phyloP scores from a whole-genome alignment of 129 eudicot genomes.

The Flaveria linearis region DNA sequence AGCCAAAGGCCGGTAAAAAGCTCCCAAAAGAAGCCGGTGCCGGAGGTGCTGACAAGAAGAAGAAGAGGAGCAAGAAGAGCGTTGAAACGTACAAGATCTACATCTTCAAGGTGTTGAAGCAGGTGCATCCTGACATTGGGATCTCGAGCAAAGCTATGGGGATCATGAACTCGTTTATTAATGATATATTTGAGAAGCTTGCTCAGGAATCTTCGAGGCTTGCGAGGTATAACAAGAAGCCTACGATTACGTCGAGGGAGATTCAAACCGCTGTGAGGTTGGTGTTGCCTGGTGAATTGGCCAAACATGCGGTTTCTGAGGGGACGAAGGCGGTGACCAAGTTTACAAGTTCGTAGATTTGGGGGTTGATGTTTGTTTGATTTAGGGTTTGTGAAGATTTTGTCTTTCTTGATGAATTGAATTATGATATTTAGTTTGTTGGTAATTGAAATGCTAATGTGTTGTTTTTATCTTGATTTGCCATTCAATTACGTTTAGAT shows the following conservation, averaged over 20 bases:
- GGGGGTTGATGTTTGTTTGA: slow-evolving; percentile 1
- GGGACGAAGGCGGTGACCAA: slow-evolving; percentile 54
- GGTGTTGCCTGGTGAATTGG: slow-evolving; percentile 60
- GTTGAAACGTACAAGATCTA: slow-evolving; percentile 52
- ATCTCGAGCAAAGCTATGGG: no score
- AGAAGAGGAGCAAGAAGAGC: slow-evolving; percentile 51
- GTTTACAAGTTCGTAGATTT: slow-evolving; percentile 48
- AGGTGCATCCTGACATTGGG: slow-evolving; percentile 36
- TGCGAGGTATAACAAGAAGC: neutral
- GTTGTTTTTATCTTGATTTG: no score
- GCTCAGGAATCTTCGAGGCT: neutral
- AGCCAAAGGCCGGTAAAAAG: slow-evolving; percentile 60
- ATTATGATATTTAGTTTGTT: no score
- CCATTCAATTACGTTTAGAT: no score
- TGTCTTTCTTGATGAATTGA: slow-evolving; percentile 14
- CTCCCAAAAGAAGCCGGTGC: slow-evolving; percentile 50
- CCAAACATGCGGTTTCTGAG: slow-evolving; percentile 52
- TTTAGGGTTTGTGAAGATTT: slow-evolving; percentile 21
- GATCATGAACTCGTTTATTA: no score
- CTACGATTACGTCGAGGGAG: neutral
- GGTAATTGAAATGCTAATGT: no score
- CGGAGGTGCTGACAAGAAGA: slow-evolving; percentile 49
- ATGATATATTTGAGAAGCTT: no score
- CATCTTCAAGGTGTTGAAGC: slow-evolving; percentile 49
- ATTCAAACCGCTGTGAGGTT: slow-evolving; percentile 59